Base-by-base conservation (phyloP, 1,284 basidiomycete species). In the Rhodotorula sp. region DNA sequence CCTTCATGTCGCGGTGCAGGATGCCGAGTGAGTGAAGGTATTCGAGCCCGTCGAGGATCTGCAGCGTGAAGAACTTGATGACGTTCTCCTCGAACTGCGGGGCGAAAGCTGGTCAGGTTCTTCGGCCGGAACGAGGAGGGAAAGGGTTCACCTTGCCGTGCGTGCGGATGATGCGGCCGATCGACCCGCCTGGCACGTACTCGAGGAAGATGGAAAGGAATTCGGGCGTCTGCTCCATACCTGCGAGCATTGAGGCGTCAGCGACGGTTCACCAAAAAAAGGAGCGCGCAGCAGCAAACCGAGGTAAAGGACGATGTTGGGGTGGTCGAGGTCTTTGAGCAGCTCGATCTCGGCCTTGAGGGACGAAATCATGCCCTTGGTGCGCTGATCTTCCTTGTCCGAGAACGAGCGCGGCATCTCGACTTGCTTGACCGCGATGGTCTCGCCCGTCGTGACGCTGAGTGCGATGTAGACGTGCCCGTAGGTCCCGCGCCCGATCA, bases 381-480 rank as follows among this genome's bases (percentile, higher is more conserved):
- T 95, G 25, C 94, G 87, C 36, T 87, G 86, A 80, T 98, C 94
- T 78, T 89, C 90, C 80, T 90, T 91, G 83, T 99, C 96, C 78
- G 90, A 91, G 22, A 89, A 88, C 1, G 94, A 96, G 62, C 89
- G 88, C 1, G 96, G 95, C 69, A 96, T 86, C 82, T 98, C 96
- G 61, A 99, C 97, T 83, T 99, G 97, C 83, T 99, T 99, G 77
- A 99, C 97, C 13, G 97, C 97, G 78, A 99, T 95, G 91, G 98
- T 96, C 82, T 99, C 96, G 68, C 96, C 96, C 0, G 95, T 97
- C 1, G 93, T 96, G n/a, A 92, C 93, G 81, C 99, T 99, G 74
- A 99, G 85, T 29, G 94, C 97, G 61, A 98, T 88, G 80, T 97
- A 99, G 41, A 99, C 97, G 62, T 91, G 88, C 13, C 96, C 96